Evolutionary conservation across 768 basidiomycete genomes (phyloP).

Genomic region (Mycena filopes): DNA sequence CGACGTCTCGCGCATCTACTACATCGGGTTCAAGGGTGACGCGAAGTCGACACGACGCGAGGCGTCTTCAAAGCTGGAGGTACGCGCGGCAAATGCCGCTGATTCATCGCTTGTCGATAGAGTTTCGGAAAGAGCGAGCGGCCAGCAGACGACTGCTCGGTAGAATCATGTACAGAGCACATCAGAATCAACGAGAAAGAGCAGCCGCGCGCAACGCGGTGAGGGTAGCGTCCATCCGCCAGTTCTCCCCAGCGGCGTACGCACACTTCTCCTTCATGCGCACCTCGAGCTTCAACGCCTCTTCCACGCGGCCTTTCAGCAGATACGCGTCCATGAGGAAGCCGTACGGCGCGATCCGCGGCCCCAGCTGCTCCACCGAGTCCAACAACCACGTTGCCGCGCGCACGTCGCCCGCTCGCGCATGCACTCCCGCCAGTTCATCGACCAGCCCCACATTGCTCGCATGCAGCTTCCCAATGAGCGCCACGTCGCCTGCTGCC

Average conservation of each 20-base stretch:
- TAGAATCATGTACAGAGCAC: slow-evolving; percentile 32
- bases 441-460: slow-evolving; percentile 13
- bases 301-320: slow-evolving; percentile 2
- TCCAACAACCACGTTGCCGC: slow-evolving; percentile 18
- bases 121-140: slow-evolving; percentile 64
- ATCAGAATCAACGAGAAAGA: neutral
- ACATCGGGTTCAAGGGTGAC: slow-evolving; percentile 87
- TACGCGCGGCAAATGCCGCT: slow-evolving; percentile 84
- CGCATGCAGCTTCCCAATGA: slow-evolving; percentile 20
- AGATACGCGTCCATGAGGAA: slow-evolving; percentile 31
- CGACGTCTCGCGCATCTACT: slow-evolving; percentile 76
- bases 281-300: slow-evolving; percentile 17
- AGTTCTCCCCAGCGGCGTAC: slow-evolving; percentile 23
- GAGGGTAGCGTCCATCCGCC: slow-evolving; percentile 27
- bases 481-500: slow-evolving; percentile 6
- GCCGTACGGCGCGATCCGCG: slow-evolving; percentile 27
- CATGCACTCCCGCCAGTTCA: slow-evolving; percentile 27
- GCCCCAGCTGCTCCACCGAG: slow-evolving; percentile 17
- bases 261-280: slow-evolving; percentile 27
- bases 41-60: slow-evolving; percentile 64
- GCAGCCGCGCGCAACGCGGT: slow-evolving; percentile 10
- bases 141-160: slow-evolving; percentile 73
- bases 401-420: slow-evolving; percentile 13
- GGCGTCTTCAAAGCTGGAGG: slow-evolving; percentile 69
- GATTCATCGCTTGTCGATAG: slow-evolving; percentile 76